Base-by-base conservation (phyloP, 73 alveolate species). In the Uronychia binucleata region DNA sequence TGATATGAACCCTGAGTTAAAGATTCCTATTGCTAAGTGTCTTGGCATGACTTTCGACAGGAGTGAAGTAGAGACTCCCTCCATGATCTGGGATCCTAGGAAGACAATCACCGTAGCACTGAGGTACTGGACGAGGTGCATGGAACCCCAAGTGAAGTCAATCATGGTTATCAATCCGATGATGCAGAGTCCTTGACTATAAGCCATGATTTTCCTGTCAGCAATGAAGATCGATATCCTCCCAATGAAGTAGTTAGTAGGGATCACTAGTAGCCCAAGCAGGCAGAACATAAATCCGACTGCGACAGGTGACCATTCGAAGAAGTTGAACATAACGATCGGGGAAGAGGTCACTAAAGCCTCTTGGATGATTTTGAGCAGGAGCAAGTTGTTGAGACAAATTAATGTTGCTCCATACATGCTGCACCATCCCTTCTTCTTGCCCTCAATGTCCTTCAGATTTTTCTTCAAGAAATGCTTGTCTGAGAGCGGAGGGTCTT, bases 351-450 rank as follows among this genome's bases (percentile, higher is more conserved):
- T 76, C 58, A 30, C 59, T 30, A 76, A 76, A 28, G 82, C 82
- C 57, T 76, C 82, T 34, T 76, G 82, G 59, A 76, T 34, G 29
- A 28, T 26, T 34, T 76, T 76, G 26, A 76, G 82, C 26, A 76
- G 30, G 14, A 76, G 27, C 14, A 30, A 30, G 28, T 30, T 26
- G 57, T 1, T 30, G 59, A 76, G 58, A 13, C 82, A 76, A 26
- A 76, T 26, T 57, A 8, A 1, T 5, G 82, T 76, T 11, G 59
- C 82, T 46, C 67, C 67, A 46, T 46, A 46, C 67, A 46, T 46
- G 67, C 5, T 19, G 67, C 67, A 46, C 67, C 67, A 46, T 46
- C 67, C 67, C 19, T 46, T 46, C 67, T 46, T 46, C 19, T 46
- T 46, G 67, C 5, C 5, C 19, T 46, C 67, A 11, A 46, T 46